Conservation (phyloP, 2,329 filamentous ascomycete species). For the Botrytis sinoallii region DNA sequence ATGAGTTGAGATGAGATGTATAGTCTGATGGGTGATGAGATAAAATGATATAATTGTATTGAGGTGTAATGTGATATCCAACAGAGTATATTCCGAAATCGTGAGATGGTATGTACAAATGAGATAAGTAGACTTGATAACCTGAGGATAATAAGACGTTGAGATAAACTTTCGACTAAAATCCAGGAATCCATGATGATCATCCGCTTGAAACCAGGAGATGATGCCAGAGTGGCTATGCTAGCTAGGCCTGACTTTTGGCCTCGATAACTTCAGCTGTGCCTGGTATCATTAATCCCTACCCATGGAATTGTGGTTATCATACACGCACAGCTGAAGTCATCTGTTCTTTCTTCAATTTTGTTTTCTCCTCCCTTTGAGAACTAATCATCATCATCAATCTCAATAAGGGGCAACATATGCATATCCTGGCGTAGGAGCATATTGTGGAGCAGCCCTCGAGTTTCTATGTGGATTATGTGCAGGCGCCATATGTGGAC, state of each 20-base stretch:
- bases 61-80: neutral
- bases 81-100: neutral
- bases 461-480: conserved; percentile 6
- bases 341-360: conserved; percentile 1
- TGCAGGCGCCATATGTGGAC: conserved; percentile 16
- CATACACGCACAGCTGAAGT: neutral
- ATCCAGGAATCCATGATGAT: neutral
- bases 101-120: conserved; percentile 3
- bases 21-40: neutral
- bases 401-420: conserved; percentile 23
- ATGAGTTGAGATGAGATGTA: neutral
- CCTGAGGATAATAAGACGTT: neutral
- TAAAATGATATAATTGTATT: neutral
- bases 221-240: conserved; percentile 3
- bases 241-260: neutral
- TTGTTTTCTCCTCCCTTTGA: neutral
- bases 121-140: neutral
- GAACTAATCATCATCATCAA: neutral
- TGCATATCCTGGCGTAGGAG: conserved; percentile 22
- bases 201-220: neutral
- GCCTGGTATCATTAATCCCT: conserved; percentile 14
- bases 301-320: neutral
- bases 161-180: neutral
- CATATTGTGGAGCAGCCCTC: conserved; percentile 12
- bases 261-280: conserved; percentile 3